phyloP scores from a whole-genome alignment of 2,329 filamentous ascomycete genomes.

The Aureobasidium sp. region DNA sequence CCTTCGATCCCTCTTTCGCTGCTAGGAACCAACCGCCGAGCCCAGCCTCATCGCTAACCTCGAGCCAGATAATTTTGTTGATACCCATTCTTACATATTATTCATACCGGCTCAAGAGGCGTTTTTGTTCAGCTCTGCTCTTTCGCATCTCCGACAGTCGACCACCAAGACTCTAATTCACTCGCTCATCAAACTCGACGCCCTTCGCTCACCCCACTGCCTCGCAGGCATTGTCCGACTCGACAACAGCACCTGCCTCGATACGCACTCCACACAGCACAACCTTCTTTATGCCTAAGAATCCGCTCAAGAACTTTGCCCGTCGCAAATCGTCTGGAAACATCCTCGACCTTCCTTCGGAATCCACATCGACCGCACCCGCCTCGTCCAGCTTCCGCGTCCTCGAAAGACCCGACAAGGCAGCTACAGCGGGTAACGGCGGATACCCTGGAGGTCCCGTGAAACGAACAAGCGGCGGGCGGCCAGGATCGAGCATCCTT shows the following conservation, averaged over 20 bases:
- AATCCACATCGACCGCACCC: conserved; percentile 12
- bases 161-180: conserved; percentile 2
- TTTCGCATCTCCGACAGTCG: not conserved
- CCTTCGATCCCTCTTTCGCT: not conserved
- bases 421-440: conserved; percentile 37
- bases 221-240: conserved; percentile 9
- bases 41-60: conserved; percentile 5
- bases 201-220: not conserved
- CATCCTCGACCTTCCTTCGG: conserved; percentile 36
- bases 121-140: not conserved
- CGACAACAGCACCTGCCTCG: conserved; percentile 3
- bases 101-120: conserved; percentile 7
- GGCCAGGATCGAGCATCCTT: conserved; percentile 30
- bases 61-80: conserved; percentile 11
- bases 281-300: conserved; percentile 45
- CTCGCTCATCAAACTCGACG: not conserved
- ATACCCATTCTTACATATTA: conserved; percentile 1
- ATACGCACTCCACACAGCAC: not conserved
- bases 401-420: conserved; percentile 44
- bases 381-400: conserved; percentile 45
- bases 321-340: conserved; percentile 51
- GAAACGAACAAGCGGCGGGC: conserved; percentile 28
- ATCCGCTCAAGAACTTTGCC: conserved; percentile 46
- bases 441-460: conserved; percentile 22
- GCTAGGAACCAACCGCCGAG: not conserved